Percentiles rank a stretch among this genome's conserved stretches.
Conservation (phyloP, 768 basidiomycete genomes). For the Bullera alba region DNA sequence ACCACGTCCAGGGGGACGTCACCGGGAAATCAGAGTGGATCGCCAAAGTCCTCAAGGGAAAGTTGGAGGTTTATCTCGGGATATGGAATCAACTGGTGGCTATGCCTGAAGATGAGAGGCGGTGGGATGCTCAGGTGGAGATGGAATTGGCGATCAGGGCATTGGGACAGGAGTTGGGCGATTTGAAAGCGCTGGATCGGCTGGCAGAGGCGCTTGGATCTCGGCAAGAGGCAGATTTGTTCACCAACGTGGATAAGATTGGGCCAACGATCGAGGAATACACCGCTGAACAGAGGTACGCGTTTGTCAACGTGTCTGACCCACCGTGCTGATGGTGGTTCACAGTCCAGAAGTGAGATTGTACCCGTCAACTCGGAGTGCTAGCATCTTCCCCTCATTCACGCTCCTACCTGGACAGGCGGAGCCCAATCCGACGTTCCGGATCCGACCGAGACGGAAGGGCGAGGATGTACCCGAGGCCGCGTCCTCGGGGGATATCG, state of each 20-base stretch:
- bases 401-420: slow-evolving; percentile 5
- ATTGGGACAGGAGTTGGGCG: slow-evolving; percentile 16
- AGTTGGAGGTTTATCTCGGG: slow-evolving; percentile 18
- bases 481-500: neutral
- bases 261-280: slow-evolving; percentile 2
- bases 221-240: slow-evolving; percentile 3
- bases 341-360: no score
- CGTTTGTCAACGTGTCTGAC: no score
- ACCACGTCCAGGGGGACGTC: slow-evolving; percentile 17
- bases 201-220: neutral
- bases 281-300: no score
- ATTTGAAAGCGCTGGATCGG: slow-evolving; percentile 26
- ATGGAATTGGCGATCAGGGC: slow-evolving; percentile 4
- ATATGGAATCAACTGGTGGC: slow-evolving; percentile 13
- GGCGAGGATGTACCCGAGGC: slow-evolving; percentile 11
- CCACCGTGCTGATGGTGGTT: no score
- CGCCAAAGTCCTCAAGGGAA: slow-evolving; percentile 5
- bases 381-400: slow-evolving; percentile 22
- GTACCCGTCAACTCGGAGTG: no score
- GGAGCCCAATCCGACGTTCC: slow-evolving; percentile 5
- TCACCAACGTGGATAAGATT: neutral
- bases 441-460: slow-evolving; percentile 12
- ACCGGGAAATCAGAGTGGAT: slow-evolving; percentile 20
- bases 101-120: slow-evolving; percentile 1
- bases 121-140: slow-evolving; percentile 1